Percentiles rank a stretch among this genome's conserved stretches.
Conservation (phyloP, 331 rosid genomes). For the Stylosanthes scabra region DNA sequence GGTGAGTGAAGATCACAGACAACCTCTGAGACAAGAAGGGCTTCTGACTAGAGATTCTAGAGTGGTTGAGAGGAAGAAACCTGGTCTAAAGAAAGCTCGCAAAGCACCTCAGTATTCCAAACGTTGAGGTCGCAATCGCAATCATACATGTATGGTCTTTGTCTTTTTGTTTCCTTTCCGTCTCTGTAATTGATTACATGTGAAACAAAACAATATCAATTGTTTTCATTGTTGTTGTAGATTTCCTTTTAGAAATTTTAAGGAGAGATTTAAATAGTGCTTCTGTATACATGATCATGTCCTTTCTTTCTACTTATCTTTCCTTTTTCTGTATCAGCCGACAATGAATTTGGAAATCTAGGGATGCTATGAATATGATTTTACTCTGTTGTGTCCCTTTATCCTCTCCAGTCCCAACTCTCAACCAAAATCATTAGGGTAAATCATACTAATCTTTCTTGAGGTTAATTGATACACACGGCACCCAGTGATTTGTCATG, state of each 20-base stretch:
- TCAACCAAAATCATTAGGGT: background rate
- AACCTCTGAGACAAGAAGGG: conserved; percentile 79
- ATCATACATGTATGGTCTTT: conserved; percentile 30
- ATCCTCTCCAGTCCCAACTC: background rate
- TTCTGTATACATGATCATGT: conserved; percentile 31
- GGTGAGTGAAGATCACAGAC: conserved; percentile 83
- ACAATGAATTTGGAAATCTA: conserved; percentile 36
- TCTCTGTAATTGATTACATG: conserved; percentile 36
- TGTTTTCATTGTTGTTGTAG: conserved; percentile 34
- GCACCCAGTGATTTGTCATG: too few species aligned
- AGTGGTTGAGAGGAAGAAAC: conserved; percentile 96
- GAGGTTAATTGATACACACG: too few species aligned
- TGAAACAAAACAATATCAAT: conserved; percentile 20
- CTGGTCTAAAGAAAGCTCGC: conserved; percentile 97
- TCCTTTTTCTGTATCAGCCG: conserved; percentile 27
- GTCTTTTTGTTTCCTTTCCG: conserved; percentile 17
- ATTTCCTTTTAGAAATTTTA: conserved; percentile 15
- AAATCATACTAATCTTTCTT: background rate
- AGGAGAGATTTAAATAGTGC: conserved; percentile 13
- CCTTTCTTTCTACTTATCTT: conserved; percentile 19
- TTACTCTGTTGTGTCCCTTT: background rate
- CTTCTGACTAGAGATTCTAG: conserved; percentile 97
- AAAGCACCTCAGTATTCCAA: conserved; percentile 98
- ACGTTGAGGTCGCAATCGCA: conserved; percentile 62
- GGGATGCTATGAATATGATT: conserved; percentile 19